A percentile compares a stretch with the other conserved stretches of the same genome.
Evolutionary conservation across 305 asterid species (phyloP).

Genomic region (Striga hermonthica): DNA sequence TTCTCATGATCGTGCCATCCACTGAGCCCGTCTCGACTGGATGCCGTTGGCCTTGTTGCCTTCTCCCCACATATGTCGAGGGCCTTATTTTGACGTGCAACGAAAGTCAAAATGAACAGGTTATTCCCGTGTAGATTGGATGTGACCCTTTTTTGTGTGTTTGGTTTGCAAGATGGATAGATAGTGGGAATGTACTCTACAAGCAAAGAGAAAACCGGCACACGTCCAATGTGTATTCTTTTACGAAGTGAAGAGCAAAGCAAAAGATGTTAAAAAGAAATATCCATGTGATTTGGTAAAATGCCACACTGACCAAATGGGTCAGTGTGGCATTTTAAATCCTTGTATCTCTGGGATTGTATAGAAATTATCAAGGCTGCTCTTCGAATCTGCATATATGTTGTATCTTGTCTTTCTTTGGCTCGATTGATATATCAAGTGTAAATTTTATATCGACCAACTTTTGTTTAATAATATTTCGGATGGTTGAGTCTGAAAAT

Average conservation of each 20-base stretch:
- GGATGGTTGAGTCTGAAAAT: too few relatives aligned
- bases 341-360: conserved; percentile 27
- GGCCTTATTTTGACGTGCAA: conserved; percentile 71
- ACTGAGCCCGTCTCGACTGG: conserved; percentile 76
- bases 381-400: conserved; percentile 30
- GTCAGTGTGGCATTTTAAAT: conserved; percentile 1
- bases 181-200: conserved; percentile 32
- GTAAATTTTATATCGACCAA: conserved; percentile 21
- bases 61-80: conserved; percentile 74
- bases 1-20: conserved; percentile 92
- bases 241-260: conserved; percentile 32
- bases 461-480: conserved; percentile 5
- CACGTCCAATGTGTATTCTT: conserved; percentile 31
- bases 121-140: conserved; percentile 66
- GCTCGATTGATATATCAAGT: conserved; percentile 16
- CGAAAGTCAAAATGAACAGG: conserved; percentile 61
- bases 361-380: conserved; percentile 32
- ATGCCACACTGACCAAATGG: conserved; percentile 13
- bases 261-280: conserved; percentile 15
- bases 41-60: conserved; percentile 75
- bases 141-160: neutral
- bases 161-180: conserved; percentile 31
- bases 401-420: conserved; percentile 7
- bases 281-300: conserved; percentile 26
- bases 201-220: conserved; percentile 18